These are phyloP conservation scores for Candida silvatica DNA, from an alignment of 805 yeast species.

Conservation along the genomic window DNA sequence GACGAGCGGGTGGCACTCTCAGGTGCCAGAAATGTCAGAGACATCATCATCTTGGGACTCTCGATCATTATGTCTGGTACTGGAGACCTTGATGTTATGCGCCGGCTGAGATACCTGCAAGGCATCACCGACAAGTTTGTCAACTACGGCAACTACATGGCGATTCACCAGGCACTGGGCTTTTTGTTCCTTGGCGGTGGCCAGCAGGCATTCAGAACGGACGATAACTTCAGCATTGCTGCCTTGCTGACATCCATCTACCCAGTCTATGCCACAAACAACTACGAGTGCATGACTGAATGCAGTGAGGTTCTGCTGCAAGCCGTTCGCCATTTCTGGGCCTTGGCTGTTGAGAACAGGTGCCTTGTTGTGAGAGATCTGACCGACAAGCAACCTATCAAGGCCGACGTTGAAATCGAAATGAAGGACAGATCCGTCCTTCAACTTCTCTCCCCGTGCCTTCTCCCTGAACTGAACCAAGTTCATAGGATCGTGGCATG, in stretches of 20 bases:
- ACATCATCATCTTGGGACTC: slow-evolving; percentile 51
- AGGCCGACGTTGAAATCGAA: slow-evolving; percentile 29
- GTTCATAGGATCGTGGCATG: slow-evolving; percentile 40
- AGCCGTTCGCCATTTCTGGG: slow-evolving; percentile 88
- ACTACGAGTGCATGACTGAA: slow-evolving; percentile 19
- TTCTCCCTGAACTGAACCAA: slow-evolving; percentile 50
- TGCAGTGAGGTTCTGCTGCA: slow-evolving; percentile 55
- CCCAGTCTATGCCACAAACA: slow-evolving; percentile 55
- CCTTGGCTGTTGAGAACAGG: slow-evolving; percentile 69
- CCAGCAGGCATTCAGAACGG: slow-evolving; percentile 65
- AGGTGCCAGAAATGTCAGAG: slow-evolving; percentile 48
- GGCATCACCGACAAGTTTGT: slow-evolving; percentile 35
- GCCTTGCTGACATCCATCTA: slow-evolving; percentile 65
- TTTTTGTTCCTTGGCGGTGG: slow-evolving; percentile 89
- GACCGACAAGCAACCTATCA: slow-evolving; percentile 46
- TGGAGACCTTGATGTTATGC: slow-evolving; percentile 74
- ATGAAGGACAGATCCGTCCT: slow-evolving; percentile 29
- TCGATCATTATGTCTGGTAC: slow-evolving; percentile 84
- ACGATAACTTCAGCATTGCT: slow-evolving; percentile 56
- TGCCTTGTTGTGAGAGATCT: slow-evolving; percentile 75
- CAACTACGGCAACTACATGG: slow-evolving; percentile 66
- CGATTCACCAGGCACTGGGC: slow-evolving; percentile 77
- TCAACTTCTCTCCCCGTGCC: slow-evolving; percentile 48
- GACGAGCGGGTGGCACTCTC: slow-evolving; percentile 50
- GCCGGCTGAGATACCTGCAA: slow-evolving; percentile 64